Evolutionary conservation across 108 stramenopile genomes (phyloP), one percentile per base, ranked within the genome.

Genomic region (Fistulifera solaris): DNA sequence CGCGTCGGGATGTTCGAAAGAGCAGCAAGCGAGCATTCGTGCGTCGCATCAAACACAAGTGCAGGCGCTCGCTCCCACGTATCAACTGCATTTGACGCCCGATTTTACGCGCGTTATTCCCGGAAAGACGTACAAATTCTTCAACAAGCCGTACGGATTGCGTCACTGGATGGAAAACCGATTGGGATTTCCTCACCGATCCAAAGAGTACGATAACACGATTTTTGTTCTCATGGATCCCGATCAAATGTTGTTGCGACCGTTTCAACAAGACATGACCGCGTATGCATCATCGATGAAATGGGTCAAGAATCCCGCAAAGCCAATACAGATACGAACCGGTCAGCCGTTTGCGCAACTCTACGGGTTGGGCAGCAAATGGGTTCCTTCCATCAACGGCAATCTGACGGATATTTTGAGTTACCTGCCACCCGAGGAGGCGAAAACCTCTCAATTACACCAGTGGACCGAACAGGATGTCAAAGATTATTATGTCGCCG

Each of bases 81-180:
- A 72, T 67, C 62, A 71, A 47, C 66, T 94, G 52, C 92, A 94
- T 59, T 59, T 85, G 41, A 94, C 92, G 11, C 86, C 87, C 16
- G 78, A 79, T 22, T 57, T 42, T 15, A 24, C 25, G 15, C 21
- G 42, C 22, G 19, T 45, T 13, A 26, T 42, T 24, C 43, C 41
- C 3, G 47, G 44, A 10, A 2, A 17, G 7, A 48, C 27, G 3
- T 59, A 59, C 72, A 83, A 90, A 38, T 94, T 85, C 63, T 95
- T 76, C 75, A 97, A 97, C 72, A 97, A 97, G 60, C 96, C 96
- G 0, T 87, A 67, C 39, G 96, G 93, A 6, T 38, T 93, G 44
- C 69, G 67, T 22, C 92, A 94, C 56, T 97, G 77, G 80, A 59
- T 96, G 56, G 61, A 70, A 18, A 45, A 89, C 41, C 72, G 65